phyloP scores from a whole-genome alignment of 768 basidiomycete species.

The Tricholomella constricta region DNA sequence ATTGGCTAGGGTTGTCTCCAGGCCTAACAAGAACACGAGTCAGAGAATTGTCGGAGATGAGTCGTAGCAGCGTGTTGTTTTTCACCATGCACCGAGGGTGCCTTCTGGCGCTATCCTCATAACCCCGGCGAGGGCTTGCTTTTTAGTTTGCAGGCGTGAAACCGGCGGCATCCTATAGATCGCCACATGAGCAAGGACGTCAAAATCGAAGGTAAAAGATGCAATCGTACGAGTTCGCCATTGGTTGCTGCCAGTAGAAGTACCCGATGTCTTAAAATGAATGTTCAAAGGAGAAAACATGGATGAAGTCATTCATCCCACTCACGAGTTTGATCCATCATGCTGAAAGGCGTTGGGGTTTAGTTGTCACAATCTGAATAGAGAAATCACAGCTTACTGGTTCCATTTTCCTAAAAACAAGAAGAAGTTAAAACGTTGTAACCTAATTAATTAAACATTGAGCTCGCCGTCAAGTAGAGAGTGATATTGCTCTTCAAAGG shows the following conservation, averaged over 20 bases:
- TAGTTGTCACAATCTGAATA: neutral
- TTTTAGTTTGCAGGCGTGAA: conserved; percentile 52
- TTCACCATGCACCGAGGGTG: conserved; percentile 59
- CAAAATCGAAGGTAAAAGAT: conserved; percentile 15
- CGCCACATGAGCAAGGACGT: neutral
- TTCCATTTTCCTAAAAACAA: conserved; percentile 62
- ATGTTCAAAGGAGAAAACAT: neutral
- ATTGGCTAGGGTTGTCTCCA: conserved; percentile 66
- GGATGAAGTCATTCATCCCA: neutral
- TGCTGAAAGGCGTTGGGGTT: conserved; percentile 32
- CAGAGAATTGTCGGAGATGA: no score
- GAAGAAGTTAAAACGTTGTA: no score
- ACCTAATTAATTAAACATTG: no score
- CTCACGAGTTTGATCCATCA: conserved; percentile 74
- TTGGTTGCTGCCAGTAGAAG: conserved; percentile 74
- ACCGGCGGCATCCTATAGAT: conserved; percentile 50
- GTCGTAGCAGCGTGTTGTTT: no score
- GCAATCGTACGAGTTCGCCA: conserved; percentile 61
- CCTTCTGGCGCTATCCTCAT: conserved; percentile 68
- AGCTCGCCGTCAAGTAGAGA: conserved; percentile 51
- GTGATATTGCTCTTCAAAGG: conserved; percentile 64
- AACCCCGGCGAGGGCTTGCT: conserved; percentile 59
- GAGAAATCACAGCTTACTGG: conserved; percentile 40
- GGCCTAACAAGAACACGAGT: conserved; percentile 42
- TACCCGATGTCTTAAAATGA: conserved; percentile 49